Evolutionary conservation across 2,329 filamentous ascomycete species (phyloP).

Genomic region (Fusarium globosum): DNA sequence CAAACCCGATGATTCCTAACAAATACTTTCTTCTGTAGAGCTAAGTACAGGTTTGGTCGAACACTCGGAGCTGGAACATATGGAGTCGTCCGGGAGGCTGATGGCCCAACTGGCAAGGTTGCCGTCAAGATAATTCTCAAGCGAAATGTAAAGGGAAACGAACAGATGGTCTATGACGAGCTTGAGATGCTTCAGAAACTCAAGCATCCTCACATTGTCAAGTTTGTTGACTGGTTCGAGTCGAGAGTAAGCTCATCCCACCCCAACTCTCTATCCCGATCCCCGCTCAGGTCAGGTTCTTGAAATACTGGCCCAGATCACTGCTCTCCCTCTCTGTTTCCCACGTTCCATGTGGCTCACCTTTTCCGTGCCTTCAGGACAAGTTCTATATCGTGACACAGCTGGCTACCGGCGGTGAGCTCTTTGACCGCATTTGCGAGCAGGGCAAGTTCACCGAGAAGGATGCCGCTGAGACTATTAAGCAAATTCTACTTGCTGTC

Average conservation of each 20-base stretch:
- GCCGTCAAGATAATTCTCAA: slow-evolving; percentile 99
- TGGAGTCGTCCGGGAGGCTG: slow-evolving; percentile 96
- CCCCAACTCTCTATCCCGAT: neutral
- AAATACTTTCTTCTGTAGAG: slow-evolving; percentile 58
- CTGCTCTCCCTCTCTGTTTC: slow-evolving; percentile 1
- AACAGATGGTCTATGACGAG: slow-evolving; percentile 99
- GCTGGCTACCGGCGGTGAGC: slow-evolving; percentile 92
- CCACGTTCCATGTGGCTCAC: slow-evolving; percentile 19
- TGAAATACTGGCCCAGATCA: neutral
- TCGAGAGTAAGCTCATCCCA: slow-evolving; percentile 75
- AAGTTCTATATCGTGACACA: slow-evolving; percentile 99
- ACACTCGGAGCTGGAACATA: slow-evolving; percentile 97
- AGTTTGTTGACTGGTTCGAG: slow-evolving; percentile 99
- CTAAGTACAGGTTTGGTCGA: slow-evolving; percentile 90
- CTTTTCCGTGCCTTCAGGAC: slow-evolving; percentile 68
- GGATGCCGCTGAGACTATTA: slow-evolving; percentile 95
- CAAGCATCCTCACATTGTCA: slow-evolving; percentile 94
- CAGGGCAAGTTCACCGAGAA: slow-evolving; percentile 99
- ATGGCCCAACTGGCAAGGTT: slow-evolving; percentile 84
- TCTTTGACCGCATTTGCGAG: slow-evolving; percentile 98
- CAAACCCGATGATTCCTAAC: slow-evolving; percentile 44
- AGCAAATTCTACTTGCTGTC: slow-evolving; percentile 91
- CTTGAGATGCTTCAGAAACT: slow-evolving; percentile 91
- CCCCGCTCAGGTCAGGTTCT: slow-evolving; percentile 2
- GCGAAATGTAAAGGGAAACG: slow-evolving; percentile 98